Base-by-base conservation (phyloP, 2,329 filamentous ascomycete species). In the Aspergillus fijiensis region DNA sequence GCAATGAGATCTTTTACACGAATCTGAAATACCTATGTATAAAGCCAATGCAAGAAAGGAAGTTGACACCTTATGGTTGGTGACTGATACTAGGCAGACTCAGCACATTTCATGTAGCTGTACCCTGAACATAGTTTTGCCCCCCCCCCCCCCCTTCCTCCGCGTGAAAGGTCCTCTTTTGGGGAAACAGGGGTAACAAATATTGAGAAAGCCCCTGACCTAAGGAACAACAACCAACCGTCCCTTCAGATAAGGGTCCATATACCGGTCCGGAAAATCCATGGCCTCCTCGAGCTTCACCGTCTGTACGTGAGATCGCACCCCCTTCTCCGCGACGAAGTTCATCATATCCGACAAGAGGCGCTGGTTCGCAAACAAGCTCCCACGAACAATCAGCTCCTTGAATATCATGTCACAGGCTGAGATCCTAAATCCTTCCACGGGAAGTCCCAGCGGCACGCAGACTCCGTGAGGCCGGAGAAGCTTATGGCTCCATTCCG, bases 271-370 rank as follows among this genome's bases (percentile, higher is more conserved):
- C 5, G 57, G 57, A 11, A 58, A 19, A 47, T 55, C 23, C 21
- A 25, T 35, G 6, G 42, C 57, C 33, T 59, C 51, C 33, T 51
- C 57, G 16, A 55, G 19, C 19, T 23, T 39, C n/a, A 59, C 6
- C 1, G 29, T 51, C 14, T 23, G 35, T 7, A 59, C 23, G 54
- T 59, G 45, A 19, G 42, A 50, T 2, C 45, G 42, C 25, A 59
- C 23, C 16, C 25, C 57, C 23, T 55, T 55, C 31, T 59, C 51
- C n/a, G 23, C 45, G 7, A 59, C 51, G 2, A 31, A 19, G 29
- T 39, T 14, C 55, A 64, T 60, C 62, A 64, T 63, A 23, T 59
- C 55, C 52, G 47, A 25, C 19, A 51, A 45, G 29, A 58, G 42
- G 3, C 51, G 19, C 12, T 49, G 33, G 47, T 52, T 55, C 3